These are phyloP conservation scores for Teratosphaeria nubilosa DNA, from an alignment of 2,329 filamentous ascomycete genomes.

Conservation along the genomic window DNA sequence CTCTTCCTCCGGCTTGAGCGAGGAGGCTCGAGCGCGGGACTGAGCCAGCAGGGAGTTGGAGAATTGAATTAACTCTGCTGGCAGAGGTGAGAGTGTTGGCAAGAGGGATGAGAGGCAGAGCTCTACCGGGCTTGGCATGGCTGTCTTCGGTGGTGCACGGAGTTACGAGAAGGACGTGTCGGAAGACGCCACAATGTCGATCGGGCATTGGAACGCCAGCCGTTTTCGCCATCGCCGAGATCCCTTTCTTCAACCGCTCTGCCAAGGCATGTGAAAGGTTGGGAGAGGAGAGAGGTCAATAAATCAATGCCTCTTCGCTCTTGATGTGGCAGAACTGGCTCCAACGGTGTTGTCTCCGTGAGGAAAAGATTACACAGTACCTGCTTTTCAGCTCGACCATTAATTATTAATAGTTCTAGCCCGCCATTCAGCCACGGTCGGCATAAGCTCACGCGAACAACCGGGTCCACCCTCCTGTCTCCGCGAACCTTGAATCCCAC, in stretches of 20 bases:
- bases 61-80: conserved; percentile 59
- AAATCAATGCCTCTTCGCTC: background rate
- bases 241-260: background rate
- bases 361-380: background rate
- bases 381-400: background rate
- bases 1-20: conserved; percentile 76
- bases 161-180: background rate
- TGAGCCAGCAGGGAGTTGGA: conserved; percentile 67
- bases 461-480: background rate
- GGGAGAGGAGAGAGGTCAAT: background rate
- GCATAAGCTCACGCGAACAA: background rate
- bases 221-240: background rate
- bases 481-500: background rate
- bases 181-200: background rate
- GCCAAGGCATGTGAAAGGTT: background rate
- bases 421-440: background rate
- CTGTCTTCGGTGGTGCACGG: background rate
- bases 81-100: conserved; percentile 61
- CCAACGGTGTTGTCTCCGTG: background rate
- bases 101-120: conserved; percentile 63
- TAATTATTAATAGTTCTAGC: too few relatives aligned
- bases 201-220: background rate
- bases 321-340: background rate
- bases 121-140: conserved; percentile 45
- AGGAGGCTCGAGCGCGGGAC: conserved; percentile 66